Evolutionary conservation across 2,329 filamentous ascomycete genomes (phyloP).

Genomic region (Parasarocladium wereldwijsianum): DNA sequence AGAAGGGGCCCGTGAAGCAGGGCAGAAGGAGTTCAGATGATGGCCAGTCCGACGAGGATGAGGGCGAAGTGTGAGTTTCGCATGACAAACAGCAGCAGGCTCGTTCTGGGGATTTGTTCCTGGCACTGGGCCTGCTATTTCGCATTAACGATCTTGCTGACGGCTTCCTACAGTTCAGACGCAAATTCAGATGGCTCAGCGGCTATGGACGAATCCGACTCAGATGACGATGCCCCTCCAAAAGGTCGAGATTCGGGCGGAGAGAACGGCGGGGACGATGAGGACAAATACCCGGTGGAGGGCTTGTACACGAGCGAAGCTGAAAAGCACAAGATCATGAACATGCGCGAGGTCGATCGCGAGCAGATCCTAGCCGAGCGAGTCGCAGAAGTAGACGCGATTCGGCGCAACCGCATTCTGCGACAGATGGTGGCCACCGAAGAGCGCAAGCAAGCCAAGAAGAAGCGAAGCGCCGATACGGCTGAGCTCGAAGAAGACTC

Average conservation of each 20-base stretch:
- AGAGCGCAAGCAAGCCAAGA: slow-evolving; percentile 36
- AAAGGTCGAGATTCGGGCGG: slow-evolving; percentile 16
- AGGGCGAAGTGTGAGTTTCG: slow-evolving; percentile 34
- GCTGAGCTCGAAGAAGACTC: slow-evolving; percentile 65
- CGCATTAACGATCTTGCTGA: no score
- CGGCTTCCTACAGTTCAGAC: no score
- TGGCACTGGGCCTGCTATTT: no score
- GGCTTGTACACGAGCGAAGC: slow-evolving; percentile 64
- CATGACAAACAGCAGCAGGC: no score
- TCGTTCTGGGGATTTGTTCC: no score
- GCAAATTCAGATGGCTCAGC: slow-evolving; percentile 66
- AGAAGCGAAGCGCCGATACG: slow-evolving; percentile 64
- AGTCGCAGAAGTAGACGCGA: slow-evolving; percentile 65
- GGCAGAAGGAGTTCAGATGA: slow-evolving; percentile 28
- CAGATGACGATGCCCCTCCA: slow-evolving; percentile 32
- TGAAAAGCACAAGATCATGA: slow-evolving; percentile 68
- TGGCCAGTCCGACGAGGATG: slow-evolving; percentile 49
- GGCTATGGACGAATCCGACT: slow-evolving; percentile 81
- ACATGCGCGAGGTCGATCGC: slow-evolving; percentile 77
- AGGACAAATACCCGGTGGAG: slow-evolving; percentile 69
- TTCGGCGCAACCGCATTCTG: slow-evolving; percentile 68
- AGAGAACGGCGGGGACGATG: slow-evolving; percentile 36
- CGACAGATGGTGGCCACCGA: slow-evolving; percentile 61
- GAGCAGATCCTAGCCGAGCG: slow-evolving; percentile 85
- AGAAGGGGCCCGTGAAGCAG: slow-evolving; percentile 26